Base-by-base conservation (phyloP, 1,139 yeast species). In the Meyerozyma smithsonii region DNA sequence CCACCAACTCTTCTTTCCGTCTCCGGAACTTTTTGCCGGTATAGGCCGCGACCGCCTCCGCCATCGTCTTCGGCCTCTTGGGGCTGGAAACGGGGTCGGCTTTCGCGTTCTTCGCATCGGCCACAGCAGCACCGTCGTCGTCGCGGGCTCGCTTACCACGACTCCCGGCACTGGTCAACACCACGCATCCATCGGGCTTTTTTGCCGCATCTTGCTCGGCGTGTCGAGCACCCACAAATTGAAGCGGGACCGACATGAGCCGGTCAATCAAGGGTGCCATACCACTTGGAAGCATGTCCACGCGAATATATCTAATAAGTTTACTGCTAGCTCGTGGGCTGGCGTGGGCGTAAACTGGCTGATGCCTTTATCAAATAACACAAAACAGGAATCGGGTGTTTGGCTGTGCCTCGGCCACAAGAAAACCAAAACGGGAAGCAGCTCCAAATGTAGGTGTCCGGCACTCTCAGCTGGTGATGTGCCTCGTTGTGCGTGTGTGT, bases 41-140 rank as follows among this genome's bases (percentile, higher is more conserved):
- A 52, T 78, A 78, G 3, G 76, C 73, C 7, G 81, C 81, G 28
- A 78, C 77, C 2, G 83, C 83, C 52, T 77, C 82, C 4, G 81
- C 81, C 75, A 78, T 68, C 23, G 80, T 71, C 46, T 60, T 68
- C 4, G 80, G 79, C 47, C 69, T 66, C 35, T 49, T 50, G 12
- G 34, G 34, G 10, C 34, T 30, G 12, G 34, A 30, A 17, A 19
- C 23, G 2, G 34, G n/a, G 4, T 16, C 21, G 10, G 3, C 10
- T n/a, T 30, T 30, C 10, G 12, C 4, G 12, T 4, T 11, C 6
- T 16, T 30, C 4, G 30, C 17, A 11, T 5, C 21, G 8, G 21
- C n/a, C 4, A n/a, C 37, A 43, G 43, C 28, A 15, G 11, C 35
- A 18, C 16, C 20, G 5, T 16, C 23, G 12, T 30, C 38, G 11